Base-by-base conservation (phyloP, 169 alveolate species). In the Plasmodium vinckei region DNA sequence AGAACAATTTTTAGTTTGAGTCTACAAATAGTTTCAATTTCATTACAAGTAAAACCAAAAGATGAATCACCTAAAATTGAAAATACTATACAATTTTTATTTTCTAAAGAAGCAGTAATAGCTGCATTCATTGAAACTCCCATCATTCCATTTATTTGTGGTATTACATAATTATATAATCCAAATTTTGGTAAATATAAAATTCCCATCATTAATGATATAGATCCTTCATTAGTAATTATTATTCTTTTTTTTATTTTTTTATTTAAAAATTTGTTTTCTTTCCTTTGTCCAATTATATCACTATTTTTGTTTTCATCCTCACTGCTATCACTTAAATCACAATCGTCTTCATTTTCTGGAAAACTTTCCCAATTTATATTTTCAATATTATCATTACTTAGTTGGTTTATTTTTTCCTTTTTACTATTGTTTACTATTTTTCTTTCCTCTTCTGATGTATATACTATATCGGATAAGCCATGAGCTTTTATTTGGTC, bases 141-240 rank as follows among this genome's bases (percentile, higher is more conserved):
- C 89, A 79, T 79, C 89, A 79, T 79, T 6, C 89, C 89, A 64
- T 79, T 79, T 7, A 67, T 79, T 60, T 79, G 89, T 6, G 89
- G 89, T 27, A 79, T 54, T 3, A 67, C 84, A 56, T 54, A 79
- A 67, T 65, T 79, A 17, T 27, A 79, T 17, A 71, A 70, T n/a
- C 89, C 89, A 59, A 79, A 70, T 23, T 79, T 68, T 2, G 89
- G 89, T 17, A 79, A 79, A 67, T 67, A 79, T 54, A 79, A 39
- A 33, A 79, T 79, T 53, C 89, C 89, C 39, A 79, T 21, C 17
- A 53, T 42, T 67, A 79, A 49, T 7, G 89, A 67, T 17, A 79
- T 79, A 9, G 89, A 79, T 51, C 89, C 89, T 47, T 79, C 89
- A 59, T 64, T 79, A 2, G 89, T 79, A 19, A 79, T 54, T 5